Base-by-base conservation (phyloP, 2,329 filamentous ascomycete genomes). In the Allantophomopsis lycopodina region DNA sequence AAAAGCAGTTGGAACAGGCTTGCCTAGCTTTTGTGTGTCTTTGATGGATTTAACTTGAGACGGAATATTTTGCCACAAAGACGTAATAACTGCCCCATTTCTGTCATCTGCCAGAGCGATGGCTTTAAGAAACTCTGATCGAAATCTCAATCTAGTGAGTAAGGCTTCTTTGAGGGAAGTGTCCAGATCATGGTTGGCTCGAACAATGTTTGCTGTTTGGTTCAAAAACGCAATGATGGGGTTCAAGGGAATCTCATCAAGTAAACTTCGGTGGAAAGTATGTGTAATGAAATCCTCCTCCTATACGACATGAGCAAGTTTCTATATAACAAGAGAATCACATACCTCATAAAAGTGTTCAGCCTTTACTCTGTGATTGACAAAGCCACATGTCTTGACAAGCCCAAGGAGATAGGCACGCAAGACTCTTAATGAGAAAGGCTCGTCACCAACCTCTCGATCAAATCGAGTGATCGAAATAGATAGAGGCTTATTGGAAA, bases 241-340 rank as follows among this genome's bases (percentile, higher is more conserved):
- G 5, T 66, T 61, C 2, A 68, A 59, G 13, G 73, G 64, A 42
- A 89, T 68, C 12, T 69, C 62, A 18, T 77, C 74, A 6, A 96
- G 68, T 1, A 98, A 65, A 11, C 75, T 76, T 31, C 88, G 75
- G 48, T 87, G 82, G 55, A 91, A 96, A 0, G 88, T 83, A 57
- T 94, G 87, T 6, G 86, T 88, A 15, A 93, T 85, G 55, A 98
- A 95, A 54, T 98, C 91, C 60, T 98, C 91, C 61, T 98, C 91
- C 79, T 89, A 41, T 10, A 23, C 13, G n/a, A 23, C 10, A 28
- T 28, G 5, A 28, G 8, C 8, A 12, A 12, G 3, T 5, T 28
- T 17, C 18, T n/a, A 3, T 32, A 37, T 39, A 20, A 15, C 35
- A 32, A 37, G 28, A 35, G 15, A 30, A 28, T 21, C 21, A 56